Evolutionary conservation across 1,139 yeast species (phyloP).

Genomic region (Lipomyces yarrowii): DNA sequence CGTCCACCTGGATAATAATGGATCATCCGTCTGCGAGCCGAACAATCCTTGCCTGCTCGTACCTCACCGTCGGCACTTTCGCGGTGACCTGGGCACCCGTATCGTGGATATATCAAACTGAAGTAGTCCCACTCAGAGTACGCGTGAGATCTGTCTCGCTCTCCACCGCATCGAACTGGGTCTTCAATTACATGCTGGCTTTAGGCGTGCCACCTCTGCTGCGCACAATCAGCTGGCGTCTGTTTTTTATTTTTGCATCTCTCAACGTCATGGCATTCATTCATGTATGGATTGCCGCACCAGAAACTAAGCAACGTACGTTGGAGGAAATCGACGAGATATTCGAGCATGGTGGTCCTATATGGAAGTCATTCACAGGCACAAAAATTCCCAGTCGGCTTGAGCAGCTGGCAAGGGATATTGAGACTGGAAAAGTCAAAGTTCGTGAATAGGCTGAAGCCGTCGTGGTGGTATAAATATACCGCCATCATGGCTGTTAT

Average conservation of each 20-base stretch:
- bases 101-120: conserved; percentile 54
- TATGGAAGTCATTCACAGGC: conserved; percentile 33
- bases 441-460: not conserved
- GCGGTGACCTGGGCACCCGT: conserved; percentile 80
- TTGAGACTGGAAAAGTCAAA: conserved; percentile 24
- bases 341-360: conserved; percentile 49
- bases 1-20: conserved; percentile 28
- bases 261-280: conserved; percentile 22
- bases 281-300: conserved; percentile 52
- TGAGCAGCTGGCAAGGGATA: conserved; percentile 25
- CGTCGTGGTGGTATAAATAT: too few relatives aligned
- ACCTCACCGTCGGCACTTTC: conserved; percentile 26
- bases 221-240: conserved; percentile 24
- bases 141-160: not conserved
- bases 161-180: not conserved
- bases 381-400: conserved; percentile 1
- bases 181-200: not conserved
- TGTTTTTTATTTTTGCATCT: conserved; percentile 27
- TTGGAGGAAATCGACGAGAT: conserved; percentile 58
- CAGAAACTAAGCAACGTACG: conserved; percentile 63
- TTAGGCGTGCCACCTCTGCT: not conserved
- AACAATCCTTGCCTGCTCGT: conserved; percentile 25
- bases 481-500: too few relatives aligned
- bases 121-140: conserved; percentile 68
- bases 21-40: conserved; percentile 21